Conservation (phyloP, 2,329 filamentous ascomycete species). For the Nothophoma quercina region DNA sequence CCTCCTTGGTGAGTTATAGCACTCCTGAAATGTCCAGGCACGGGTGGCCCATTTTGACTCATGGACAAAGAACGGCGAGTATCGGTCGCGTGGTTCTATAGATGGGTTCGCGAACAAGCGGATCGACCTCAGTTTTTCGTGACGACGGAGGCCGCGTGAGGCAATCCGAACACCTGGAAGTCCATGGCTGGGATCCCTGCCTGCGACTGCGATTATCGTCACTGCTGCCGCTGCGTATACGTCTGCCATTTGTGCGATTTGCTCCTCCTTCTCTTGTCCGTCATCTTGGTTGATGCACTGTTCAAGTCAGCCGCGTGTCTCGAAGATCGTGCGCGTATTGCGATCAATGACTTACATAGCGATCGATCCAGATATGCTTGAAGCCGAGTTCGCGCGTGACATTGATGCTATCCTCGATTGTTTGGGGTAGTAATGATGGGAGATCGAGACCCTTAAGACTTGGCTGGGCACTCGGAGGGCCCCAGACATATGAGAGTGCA, state of each 20-base stretch:
- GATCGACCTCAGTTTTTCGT: too few relatives aligned
- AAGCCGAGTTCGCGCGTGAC: neutral
- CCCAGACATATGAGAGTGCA: neutral
- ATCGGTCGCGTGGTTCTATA: too few relatives aligned
- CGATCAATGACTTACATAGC: too few relatives aligned
- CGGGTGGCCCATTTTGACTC: neutral
- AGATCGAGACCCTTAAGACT: neutral
- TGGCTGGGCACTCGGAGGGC: rapidly evolving
- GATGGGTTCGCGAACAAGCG: too few relatives aligned
- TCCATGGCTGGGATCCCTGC: neutral
- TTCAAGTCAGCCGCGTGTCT: neutral
- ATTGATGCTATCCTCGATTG: neutral
- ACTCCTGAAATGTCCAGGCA: neutral
- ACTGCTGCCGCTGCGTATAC: neutral
- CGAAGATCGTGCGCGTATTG: too few relatives aligned
- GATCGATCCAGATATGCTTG: neutral
- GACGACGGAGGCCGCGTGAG: too few relatives aligned
- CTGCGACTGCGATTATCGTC: neutral
- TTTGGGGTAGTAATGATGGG: neutral
- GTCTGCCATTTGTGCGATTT: neutral
- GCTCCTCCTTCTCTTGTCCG: neutral
- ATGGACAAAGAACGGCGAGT: neutral
- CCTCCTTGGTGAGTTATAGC: neutral
- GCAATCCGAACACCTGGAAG: neutral
- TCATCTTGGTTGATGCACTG: neutral